These are phyloP conservation scores for Leucocoprinus leucothites DNA, from an alignment of 768 basidiomycete genomes.

Conservation along the genomic window DNA sequence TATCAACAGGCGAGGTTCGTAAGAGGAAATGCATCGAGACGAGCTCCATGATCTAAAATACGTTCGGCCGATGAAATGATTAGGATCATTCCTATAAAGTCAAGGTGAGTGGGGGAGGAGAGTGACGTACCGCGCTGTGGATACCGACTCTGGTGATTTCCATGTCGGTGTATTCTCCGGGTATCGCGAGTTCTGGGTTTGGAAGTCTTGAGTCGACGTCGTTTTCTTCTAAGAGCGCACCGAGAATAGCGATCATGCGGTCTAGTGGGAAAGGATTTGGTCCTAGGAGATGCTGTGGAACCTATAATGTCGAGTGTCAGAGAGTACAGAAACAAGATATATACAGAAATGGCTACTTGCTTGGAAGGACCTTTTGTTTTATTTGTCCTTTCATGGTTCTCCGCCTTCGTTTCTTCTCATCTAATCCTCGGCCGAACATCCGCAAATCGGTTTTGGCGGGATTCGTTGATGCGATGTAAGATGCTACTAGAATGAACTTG, in stretches of 20 bases:
- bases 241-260: slow-evolving; percentile 75
- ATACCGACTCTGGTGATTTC: slow-evolving; percentile 63
- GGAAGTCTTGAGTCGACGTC: slow-evolving; percentile 47
- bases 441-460: slow-evolving; percentile 76
- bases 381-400: slow-evolving; percentile 34
- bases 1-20: slow-evolving; percentile 57
- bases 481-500: slow-evolving; percentile 72
- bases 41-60: slow-evolving; percentile 62
- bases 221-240: slow-evolving; percentile 73
- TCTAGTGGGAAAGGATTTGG: slow-evolving; percentile 79
- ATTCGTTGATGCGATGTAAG: slow-evolving; percentile 83
- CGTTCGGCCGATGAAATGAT: too few species aligned
- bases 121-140: slow-evolving; percentile 51
- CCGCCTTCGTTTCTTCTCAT: slow-evolving; percentile 60
- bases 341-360: slow-evolving; percentile 19
- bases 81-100: background rate
- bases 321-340: background rate
- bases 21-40: slow-evolving; percentile 63
- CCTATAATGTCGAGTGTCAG: slow-evolving; percentile 30
- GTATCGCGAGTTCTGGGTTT: slow-evolving; percentile 45
- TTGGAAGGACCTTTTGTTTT: slow-evolving; percentile 44
- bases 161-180: slow-evolving; percentile 75
- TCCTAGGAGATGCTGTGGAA: slow-evolving; percentile 76
- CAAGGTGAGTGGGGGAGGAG: background rate
- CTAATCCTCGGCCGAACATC: slow-evolving; percentile 76